A percentile compares a stretch with the other conserved stretches of the same genome.
Evolutionary conservation across 352 stramenopile species (phyloP).

Genomic region (Globisporangium radiosum): DNA sequence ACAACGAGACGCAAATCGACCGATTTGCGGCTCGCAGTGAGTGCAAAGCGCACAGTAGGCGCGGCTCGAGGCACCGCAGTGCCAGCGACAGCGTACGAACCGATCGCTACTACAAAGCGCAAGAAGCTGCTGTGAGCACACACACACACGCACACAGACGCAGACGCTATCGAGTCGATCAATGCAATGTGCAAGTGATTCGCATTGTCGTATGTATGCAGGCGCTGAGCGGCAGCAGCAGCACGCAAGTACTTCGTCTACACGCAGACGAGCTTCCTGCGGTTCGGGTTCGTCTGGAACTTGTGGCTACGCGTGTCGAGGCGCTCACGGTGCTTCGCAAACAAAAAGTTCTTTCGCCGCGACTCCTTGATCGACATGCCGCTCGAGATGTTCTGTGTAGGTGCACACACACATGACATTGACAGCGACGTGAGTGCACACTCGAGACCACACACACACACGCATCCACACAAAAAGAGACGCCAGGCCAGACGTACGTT

Average conservation of each 20-base stretch:
- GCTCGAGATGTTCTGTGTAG: conserved; percentile 59
- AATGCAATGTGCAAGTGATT: no score
- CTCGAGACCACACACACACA: not conserved
- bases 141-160: no score
- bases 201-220: no score
- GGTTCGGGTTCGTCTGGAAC: conserved; percentile 80
- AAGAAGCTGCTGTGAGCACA: conserved; percentile 15
- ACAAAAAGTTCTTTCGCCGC: conserved; percentile 61
- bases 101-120: conserved; percentile 9
- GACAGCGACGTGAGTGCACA: not conserved
- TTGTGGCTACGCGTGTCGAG: conserved; percentile 82
- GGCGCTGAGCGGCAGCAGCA: no score
- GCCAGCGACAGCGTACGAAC: not conserved
- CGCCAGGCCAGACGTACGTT: conserved; percentile 31
- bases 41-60: not conserved
- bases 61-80: not conserved
- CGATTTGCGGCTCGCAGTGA: not conserved
- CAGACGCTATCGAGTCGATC: no score
- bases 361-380: conserved; percentile 67
- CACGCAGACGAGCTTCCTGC: conserved; percentile 65
- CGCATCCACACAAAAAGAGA: not conserved
- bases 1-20: not conserved
- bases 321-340: conserved; percentile 74
- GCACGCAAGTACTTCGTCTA: conserved; percentile 22
- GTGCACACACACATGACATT: not conserved